A percentile compares a stretch with the other conserved stretches of the same genome.
These are phyloP conservation scores for Artomyces pyxidatus DNA, from an alignment of 768 basidiomycete genomes.

Conservation along the genomic window DNA sequence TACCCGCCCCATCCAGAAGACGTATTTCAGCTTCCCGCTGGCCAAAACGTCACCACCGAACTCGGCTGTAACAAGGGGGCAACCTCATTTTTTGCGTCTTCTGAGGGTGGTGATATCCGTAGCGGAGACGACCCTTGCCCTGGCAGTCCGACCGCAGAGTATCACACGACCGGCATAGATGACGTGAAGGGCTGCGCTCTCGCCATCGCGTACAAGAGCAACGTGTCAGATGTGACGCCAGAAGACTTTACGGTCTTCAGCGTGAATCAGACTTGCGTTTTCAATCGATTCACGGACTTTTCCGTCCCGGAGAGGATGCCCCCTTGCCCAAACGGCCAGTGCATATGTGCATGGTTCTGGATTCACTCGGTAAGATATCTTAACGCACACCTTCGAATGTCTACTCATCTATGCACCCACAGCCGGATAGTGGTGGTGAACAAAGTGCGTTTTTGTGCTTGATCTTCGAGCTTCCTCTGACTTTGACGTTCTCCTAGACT, in stretches of 20 bases:
- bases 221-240: conserved; percentile 48
- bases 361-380: conserved; percentile 44
- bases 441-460: conserved; percentile 37
- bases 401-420: background rate
- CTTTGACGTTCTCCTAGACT: conserved; percentile 30
- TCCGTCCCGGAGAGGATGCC: conserved; percentile 62
- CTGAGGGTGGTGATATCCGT: conserved; percentile 45
- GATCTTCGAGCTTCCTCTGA: background rate
- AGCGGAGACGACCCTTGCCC: conserved; percentile 48
- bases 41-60: conserved; percentile 43
- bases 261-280: conserved; percentile 70
- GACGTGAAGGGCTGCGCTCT: conserved; percentile 60
- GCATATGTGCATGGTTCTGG: conserved; percentile 71
- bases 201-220: conserved; percentile 68
- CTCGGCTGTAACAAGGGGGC: conserved; percentile 53
- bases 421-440: conserved; percentile 49
- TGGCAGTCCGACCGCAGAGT: conserved; percentile 31
- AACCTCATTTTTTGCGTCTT: conserved; percentile 47
- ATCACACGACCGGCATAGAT: conserved; percentile 46
- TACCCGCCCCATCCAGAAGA: conserved; percentile 49
- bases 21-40: conserved; percentile 54
- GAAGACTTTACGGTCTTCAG: conserved; percentile 68
- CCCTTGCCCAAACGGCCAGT: conserved; percentile 53
- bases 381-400: background rate
- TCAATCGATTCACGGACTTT: conserved; percentile 63